Percentiles rank a stretch among this genome's conserved stretches.
phyloP scores from a whole-genome alignment of 768 basidiomycete species.

The Suillus discolor region DNA sequence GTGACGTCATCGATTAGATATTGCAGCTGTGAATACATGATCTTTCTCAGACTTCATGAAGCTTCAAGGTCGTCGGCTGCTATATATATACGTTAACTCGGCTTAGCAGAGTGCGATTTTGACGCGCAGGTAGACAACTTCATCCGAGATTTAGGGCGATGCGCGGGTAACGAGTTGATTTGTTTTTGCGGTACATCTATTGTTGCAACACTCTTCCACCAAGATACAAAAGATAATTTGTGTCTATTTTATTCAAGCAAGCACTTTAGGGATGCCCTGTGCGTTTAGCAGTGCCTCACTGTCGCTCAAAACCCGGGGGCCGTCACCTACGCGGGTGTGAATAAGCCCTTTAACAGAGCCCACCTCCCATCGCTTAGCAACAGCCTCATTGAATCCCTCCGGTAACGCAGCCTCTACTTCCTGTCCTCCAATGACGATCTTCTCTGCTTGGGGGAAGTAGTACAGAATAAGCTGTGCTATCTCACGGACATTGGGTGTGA shows the following conservation, averaged over 20 bases:
- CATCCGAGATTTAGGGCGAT: not conserved
- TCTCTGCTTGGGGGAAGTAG: conserved; percentile 82
- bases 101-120: not conserved
- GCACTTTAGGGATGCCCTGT: conserved; percentile 68
- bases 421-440: conserved; percentile 49
- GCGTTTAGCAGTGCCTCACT: conserved; percentile 67
- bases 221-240: not conserved
- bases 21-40: not conserved
- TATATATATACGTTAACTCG: not conserved
- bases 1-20: not conserved
- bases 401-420: conserved; percentile 54
- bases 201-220: not conserved
- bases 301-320: conserved; percentile 68
- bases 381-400: conserved; percentile 76
- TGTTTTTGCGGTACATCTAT: not conserved
- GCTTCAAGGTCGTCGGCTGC: not conserved
- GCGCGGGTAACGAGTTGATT: not conserved
- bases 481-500: conserved; percentile 72
- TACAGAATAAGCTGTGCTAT: conserved; percentile 74
- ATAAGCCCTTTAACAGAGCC: conserved; percentile 90
- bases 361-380: conserved; percentile 69
- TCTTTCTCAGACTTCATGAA: not conserved
- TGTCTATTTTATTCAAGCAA: conserved; percentile 31
- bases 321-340: conserved; percentile 91
- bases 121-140: not conserved